Evolutionary conservation across 23 red algal genomes (phyloP).

Genomic region (Chondrus crispus): DNA sequence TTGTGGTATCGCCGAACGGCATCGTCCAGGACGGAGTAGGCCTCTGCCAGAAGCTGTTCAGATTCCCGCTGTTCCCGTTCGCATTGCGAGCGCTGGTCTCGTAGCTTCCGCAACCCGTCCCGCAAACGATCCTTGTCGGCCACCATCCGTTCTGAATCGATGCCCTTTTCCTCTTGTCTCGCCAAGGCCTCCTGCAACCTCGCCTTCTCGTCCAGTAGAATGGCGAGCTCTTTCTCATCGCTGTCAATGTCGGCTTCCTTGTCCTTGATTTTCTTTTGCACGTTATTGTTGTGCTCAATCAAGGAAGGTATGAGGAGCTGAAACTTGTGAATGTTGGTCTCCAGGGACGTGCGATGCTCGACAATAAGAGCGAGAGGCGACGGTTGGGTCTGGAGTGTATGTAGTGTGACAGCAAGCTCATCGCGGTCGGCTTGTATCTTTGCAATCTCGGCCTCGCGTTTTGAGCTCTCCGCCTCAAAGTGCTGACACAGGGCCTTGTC

Average conservation of each 20-base stretch:
- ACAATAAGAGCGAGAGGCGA: conserved; percentile 7
- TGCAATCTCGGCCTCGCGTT: conserved; percentile 1
- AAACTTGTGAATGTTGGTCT: conserved; percentile 66
- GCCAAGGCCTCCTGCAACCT: conserved; percentile 12
- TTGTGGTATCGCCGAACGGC: not conserved
- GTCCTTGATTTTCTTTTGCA: conserved; percentile 33
- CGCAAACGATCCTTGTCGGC: not conserved
- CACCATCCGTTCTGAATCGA: conserved; percentile 50
- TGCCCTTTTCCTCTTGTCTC: conserved; percentile 42
- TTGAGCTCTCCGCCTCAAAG: conserved; percentile 11
- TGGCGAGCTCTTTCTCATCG: not conserved
- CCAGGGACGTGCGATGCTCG: conserved; percentile 39
- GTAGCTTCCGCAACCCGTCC: conserved; percentile 7
- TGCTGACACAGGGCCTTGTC: conserved; percentile 16
- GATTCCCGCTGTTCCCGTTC: conserved; percentile 20
- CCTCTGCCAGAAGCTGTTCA: not conserved
- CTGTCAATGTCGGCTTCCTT: conserved; percentile 46
- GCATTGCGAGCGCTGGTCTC: not conserved
- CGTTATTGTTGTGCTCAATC: conserved; percentile 40
- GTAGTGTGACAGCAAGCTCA: conserved; percentile 17
- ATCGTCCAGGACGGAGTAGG: not conserved
- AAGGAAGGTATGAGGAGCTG: conserved; percentile 44
- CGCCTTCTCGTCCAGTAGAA: conserved; percentile 34
- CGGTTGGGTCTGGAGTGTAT: conserved; percentile 36
- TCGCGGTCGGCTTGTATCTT: conserved; percentile 19